A percentile compares a stretch with the other conserved stretches of the same genome.
Evolutionary conservation across 768 basidiomycete species (phyloP).

Genomic region (Lactarius tabidus): DNA sequence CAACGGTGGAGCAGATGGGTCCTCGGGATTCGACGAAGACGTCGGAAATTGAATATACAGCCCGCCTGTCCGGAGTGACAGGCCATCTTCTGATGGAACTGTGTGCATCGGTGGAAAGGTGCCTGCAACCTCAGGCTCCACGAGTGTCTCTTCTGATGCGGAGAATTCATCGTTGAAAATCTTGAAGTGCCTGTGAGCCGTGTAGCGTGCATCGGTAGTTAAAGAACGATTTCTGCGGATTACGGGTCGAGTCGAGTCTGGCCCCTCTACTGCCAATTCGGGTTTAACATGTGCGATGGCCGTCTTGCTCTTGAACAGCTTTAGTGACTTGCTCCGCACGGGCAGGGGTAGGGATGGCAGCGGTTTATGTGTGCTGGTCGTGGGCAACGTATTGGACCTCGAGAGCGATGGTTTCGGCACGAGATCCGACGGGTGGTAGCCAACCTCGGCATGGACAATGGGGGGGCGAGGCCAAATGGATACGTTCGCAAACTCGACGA

Average conservation of each 20-base stretch:
- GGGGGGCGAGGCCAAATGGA: constrained; percentile 29
- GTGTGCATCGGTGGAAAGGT: background rate
- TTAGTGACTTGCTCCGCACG: constrained; percentile 24
- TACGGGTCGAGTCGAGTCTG: constrained; percentile 7
- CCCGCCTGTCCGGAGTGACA: constrained; percentile 24
- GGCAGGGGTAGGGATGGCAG: constrained; percentile 20
- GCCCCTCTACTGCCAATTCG: background rate
- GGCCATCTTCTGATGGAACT: constrained; percentile 13
- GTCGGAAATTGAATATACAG: constrained; percentile 24
- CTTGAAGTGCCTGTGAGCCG: constrained; percentile 22
- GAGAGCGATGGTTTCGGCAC: constrained; percentile 1
- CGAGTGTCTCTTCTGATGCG: constrained; percentile 24
- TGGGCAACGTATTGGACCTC: constrained; percentile 24
- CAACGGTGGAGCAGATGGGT: constrained; percentile 5
- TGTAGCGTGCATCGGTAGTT: constrained; percentile 19
- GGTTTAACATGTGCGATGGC: background rate
- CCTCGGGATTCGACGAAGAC: constrained; percentile 5
- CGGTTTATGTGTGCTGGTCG: constrained; percentile 18
- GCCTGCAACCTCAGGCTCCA: constrained; percentile 13
- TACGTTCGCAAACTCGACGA: constrained; percentile 37
- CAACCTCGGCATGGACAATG: constrained; percentile 1
- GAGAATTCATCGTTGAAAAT: constrained; percentile 20
- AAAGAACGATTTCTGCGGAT: constrained; percentile 15
- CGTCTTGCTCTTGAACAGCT: constrained; percentile 15
- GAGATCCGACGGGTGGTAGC: constrained; percentile 3